A percentile compares a stretch with the other conserved stretches of the same genome.
Conservation (phyloP, 352 stramenopile genomes). For the Phytopythium montanum region DNA sequence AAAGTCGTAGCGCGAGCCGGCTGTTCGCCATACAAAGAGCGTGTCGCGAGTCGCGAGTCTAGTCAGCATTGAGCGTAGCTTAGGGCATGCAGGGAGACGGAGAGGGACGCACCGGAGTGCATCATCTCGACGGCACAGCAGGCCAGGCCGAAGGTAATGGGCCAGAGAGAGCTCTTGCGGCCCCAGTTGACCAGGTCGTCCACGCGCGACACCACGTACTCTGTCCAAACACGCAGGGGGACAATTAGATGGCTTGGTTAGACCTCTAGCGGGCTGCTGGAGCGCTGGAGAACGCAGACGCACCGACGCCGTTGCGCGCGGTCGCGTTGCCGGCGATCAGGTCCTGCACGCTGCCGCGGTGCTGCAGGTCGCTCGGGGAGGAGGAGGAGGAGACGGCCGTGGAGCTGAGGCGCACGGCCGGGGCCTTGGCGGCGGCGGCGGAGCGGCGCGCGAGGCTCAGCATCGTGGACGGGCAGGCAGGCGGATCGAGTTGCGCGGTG, state of each 20-base stretch:
- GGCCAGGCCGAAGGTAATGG: conserved; percentile 99
- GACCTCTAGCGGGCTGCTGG: background rate
- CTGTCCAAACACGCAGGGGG: conserved; percentile 40
- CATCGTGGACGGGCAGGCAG: conserved; percentile 14
- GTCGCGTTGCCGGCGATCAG: conserved; percentile 62
- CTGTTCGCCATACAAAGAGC: conserved; percentile 9
- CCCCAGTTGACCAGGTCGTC: conserved; percentile 99
- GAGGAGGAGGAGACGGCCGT: conserved; percentile 21
- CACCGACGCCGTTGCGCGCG: conserved; percentile 77
- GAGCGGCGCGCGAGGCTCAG: conserved; percentile 37
- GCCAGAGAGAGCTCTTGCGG: conserved; percentile 96
- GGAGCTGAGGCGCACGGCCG: conserved; percentile 22
- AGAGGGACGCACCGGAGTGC: conserved; percentile 59
- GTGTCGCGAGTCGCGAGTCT: background rate
- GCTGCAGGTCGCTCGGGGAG: conserved; percentile 23
- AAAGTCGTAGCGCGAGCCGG: conserved; percentile 94
- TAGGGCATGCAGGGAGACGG: background rate
- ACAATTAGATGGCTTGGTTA: background rate
- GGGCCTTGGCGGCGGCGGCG: conserved; percentile 15
- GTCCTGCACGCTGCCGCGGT: conserved; percentile 71
- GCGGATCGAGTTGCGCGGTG: background rate
- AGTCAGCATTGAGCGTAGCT: background rate
- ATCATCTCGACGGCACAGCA: conserved; percentile 99
- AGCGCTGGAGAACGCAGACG: too few relatives aligned
- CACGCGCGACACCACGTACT: conserved; percentile 97